Evolutionary conservation across 2,329 filamentous ascomycete species (phyloP).

Genomic region (Exophiala sp.): DNA sequence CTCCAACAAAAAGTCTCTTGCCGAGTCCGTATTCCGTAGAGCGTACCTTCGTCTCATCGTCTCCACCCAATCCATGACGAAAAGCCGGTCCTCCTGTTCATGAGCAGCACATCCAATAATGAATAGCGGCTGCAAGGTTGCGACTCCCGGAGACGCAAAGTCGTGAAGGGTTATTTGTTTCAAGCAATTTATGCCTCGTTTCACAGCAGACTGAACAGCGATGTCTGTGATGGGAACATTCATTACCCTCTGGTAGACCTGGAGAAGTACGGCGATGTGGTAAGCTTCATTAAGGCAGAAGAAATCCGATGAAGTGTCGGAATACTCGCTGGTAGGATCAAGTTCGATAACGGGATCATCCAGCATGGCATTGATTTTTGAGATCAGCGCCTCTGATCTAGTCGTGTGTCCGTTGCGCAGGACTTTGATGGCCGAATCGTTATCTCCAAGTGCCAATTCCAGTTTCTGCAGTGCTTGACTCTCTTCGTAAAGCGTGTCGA

Average conservation of each 20-base stretch:
- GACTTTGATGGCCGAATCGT: background rate
- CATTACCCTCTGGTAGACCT: conserved; percentile 1
- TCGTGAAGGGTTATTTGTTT: background rate
- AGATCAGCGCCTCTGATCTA: background rate
- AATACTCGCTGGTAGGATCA: background rate
- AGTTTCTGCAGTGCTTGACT: background rate
- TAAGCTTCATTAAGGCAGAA: background rate
- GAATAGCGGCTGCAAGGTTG: background rate
- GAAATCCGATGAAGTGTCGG: background rate
- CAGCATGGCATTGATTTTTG: background rate
- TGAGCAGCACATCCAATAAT: background rate
- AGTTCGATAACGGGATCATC: background rate
- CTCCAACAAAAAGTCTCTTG: background rate
- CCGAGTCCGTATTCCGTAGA: background rate
- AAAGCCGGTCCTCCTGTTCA: background rate
- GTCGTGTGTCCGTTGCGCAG: background rate
- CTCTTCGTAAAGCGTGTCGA: background rate
- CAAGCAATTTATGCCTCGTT: background rate
- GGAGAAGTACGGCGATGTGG: background rate
- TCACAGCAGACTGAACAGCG: background rate
- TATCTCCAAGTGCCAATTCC: background rate
- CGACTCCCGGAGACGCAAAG: background rate
- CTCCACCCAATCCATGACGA: background rate
- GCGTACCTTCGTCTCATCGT: background rate
- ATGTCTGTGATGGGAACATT: background rate